phyloP scores from a whole-genome alignment of 495 filamentous ascomycete genomes.

The Tricharina praecox region DNA sequence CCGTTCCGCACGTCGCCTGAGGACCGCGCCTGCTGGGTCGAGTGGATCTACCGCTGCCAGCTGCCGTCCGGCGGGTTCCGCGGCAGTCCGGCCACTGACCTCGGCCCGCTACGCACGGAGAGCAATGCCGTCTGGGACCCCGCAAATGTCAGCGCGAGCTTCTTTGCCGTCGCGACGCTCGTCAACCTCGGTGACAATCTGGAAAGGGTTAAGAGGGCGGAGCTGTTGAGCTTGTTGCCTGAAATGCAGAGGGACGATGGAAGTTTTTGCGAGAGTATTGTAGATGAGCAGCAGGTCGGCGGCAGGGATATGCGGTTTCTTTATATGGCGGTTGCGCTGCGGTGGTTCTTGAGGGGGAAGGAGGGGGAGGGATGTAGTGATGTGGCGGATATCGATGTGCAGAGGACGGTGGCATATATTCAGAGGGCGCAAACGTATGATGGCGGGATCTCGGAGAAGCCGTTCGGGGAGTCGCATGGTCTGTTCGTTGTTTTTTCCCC shows the following conservation, averaged over 20 bases:
- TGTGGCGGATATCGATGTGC: neutral
- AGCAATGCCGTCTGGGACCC: conserved; percentile 40
- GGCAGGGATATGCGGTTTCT: conserved; percentile 71
- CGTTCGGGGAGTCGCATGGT: conserved; percentile 80
- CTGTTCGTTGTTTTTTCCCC: conserved; percentile 26
- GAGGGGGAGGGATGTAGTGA: conserved; percentile 32
- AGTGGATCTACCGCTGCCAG: conserved; percentile 65
- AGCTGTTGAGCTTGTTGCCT: conserved; percentile 55
- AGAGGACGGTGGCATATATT: conserved; percentile 41
- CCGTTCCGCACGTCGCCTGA: conserved; percentile 36
- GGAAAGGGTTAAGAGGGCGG: conserved; percentile 44
- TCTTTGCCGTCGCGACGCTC: conserved; percentile 65
- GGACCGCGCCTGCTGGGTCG: conserved; percentile 43
- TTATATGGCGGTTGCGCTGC: conserved; percentile 61
- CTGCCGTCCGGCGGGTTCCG: conserved; percentile 62
- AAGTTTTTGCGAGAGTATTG: conserved; percentile 73
- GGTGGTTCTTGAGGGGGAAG: conserved; percentile 59
- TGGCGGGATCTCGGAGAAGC: conserved; percentile 67
- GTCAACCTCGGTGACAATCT: conserved; percentile 49
- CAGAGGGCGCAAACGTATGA: conserved; percentile 56
- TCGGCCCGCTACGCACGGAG: conserved; percentile 29
- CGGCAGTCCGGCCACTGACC: conserved; percentile 53
- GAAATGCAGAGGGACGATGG: conserved; percentile 68
- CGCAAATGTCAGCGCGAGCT: conserved; percentile 69
- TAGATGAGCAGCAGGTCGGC: conserved; percentile 45